Percentiles rank a stretch among this genome's conserved stretches.
phyloP scores from a whole-genome alignment of 257 asterid species.

The Plantago ovata region DNA sequence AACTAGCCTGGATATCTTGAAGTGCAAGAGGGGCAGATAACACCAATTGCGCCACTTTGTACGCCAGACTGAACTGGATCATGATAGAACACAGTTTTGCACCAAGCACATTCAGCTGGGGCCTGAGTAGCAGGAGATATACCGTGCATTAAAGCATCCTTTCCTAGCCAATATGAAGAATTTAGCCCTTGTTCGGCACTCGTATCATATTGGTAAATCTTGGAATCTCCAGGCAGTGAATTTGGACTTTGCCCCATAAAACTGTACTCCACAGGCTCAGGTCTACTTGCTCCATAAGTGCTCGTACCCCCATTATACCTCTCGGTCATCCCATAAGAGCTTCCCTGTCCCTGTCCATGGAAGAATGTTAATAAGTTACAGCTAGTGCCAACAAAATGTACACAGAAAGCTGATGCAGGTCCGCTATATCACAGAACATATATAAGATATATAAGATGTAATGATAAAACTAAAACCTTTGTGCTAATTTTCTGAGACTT shows the following conservation, averaged over 20 bases:
- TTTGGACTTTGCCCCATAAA: slow-evolving; percentile 62
- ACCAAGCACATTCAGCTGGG: slow-evolving; percentile 59
- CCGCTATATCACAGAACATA: background rate
- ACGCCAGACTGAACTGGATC: slow-evolving; percentile 41
- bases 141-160: slow-evolving; percentile 47
- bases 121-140: slow-evolving; percentile 29
- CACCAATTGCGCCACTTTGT: slow-evolving; percentile 56
- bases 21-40: slow-evolving; percentile 58
- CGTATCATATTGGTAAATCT: slow-evolving; percentile 35
- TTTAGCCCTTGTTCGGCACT: slow-evolving; percentile 43
- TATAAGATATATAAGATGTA: no score
- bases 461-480: background rate
- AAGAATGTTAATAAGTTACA: slow-evolving; percentile 16
- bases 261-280: slow-evolving; percentile 66
- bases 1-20: slow-evolving; percentile 29
- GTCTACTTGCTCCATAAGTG: slow-evolving; percentile 38
- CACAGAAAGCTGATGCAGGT: slow-evolving; percentile 7
- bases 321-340: slow-evolving; percentile 35
- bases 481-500: background rate
- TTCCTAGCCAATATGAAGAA: slow-evolving; percentile 65
- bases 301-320: slow-evolving; percentile 25
- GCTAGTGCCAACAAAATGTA: slow-evolving; percentile 1
- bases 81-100: slow-evolving; percentile 53
- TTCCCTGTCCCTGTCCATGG: slow-evolving; percentile 43
- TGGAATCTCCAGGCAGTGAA: slow-evolving; percentile 47